phyloP scores from a whole-genome alignment of 176 grass and related monocot species.

The Musa schizocarpa region DNA sequence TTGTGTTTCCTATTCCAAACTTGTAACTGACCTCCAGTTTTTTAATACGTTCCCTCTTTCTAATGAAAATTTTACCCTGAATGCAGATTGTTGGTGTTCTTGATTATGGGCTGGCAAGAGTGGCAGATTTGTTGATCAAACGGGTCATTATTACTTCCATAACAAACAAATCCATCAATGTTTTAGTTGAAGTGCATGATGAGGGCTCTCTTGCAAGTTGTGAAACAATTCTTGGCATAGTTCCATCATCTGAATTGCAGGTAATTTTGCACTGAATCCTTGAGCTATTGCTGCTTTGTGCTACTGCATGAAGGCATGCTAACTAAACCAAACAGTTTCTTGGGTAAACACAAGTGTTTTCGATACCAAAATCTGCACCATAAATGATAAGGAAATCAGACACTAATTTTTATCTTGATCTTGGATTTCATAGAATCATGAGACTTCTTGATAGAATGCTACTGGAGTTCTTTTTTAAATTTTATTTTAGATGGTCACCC shows the following conservation, averaged over 20 bases:
- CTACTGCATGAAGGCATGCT: background rate
- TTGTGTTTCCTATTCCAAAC: background rate
- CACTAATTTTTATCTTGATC: too few relatives aligned
- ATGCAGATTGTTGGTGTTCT: conserved; percentile 57
- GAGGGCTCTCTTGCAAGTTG: conserved; percentile 26
- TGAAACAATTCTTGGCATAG: conserved; percentile 36
- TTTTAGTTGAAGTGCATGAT: conserved; percentile 40
- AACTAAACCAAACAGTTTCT: background rate
- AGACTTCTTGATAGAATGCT: too few relatives aligned
- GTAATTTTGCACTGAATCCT: conserved; percentile 24
- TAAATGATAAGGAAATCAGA: too few relatives aligned
- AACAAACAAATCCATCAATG: conserved; percentile 33
- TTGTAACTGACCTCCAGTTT: background rate
- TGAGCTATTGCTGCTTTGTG: background rate
- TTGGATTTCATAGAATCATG: too few relatives aligned
- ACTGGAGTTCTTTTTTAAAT: too few relatives aligned
- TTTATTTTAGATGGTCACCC: too few relatives aligned
- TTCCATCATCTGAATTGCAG: conserved; percentile 38
- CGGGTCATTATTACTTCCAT: conserved; percentile 58
- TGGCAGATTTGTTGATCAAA: conserved; percentile 71
- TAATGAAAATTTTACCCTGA: conserved; percentile 21
- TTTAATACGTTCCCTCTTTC: conserved; percentile 2
- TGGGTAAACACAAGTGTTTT: too few relatives aligned
- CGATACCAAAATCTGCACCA: too few relatives aligned
- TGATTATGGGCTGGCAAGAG: conserved; percentile 80